A percentile compares a stretch with the other conserved stretches of the same genome.
Evolutionary conservation across 805 yeast genomes (phyloP).

Genomic region (Grigorovia yakushimaensis): DNA sequence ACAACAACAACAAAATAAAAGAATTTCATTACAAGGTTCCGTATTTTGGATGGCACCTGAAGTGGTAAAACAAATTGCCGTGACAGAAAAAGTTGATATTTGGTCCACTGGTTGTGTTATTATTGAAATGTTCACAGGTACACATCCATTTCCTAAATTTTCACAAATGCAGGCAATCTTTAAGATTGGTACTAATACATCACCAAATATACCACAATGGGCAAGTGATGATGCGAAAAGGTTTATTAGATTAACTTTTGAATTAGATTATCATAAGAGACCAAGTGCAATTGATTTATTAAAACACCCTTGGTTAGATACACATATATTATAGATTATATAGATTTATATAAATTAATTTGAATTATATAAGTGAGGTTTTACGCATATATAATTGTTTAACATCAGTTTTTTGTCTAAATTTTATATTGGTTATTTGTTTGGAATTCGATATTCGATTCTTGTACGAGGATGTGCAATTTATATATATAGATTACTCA

Average conservation of each 20-base stretch:
- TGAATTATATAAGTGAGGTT: too few species aligned
- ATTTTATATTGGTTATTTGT: too few species aligned
- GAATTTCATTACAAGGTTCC: conserved; percentile 88
- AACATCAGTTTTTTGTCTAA: too few species aligned
- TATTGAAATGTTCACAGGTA: conserved; percentile 92
- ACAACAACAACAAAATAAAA: conserved; percentile 20
- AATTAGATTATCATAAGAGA: conserved; percentile 61
- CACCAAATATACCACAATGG: conserved; percentile 73
- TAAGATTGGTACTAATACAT: conserved; percentile 75
- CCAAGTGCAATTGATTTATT: conserved; percentile 65
- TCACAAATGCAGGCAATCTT: conserved; percentile 96
- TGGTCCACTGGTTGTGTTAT: conserved; percentile 96
- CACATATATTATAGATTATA: conserved; percentile 7
- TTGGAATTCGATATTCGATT: too few species aligned
- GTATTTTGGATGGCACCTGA: conserved; percentile 99
- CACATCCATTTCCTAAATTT: conserved; percentile 91
- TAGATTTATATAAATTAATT: background rate
- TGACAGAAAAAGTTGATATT: conserved; percentile 87
- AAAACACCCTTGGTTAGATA: conserved; percentile 35
- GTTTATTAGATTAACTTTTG: conserved; percentile 60
- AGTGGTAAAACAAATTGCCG: conserved; percentile 86
- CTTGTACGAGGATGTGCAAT: too few species aligned
- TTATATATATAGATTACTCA: too few species aligned
- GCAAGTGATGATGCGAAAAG: conserved; percentile 58
- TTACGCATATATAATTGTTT: background rate